Percentiles rank a stretch among this genome's conserved stretches.
phyloP scores from a whole-genome alignment of 1,284 basidiomycete genomes.

The Leccinum olivaceoglutinosum region DNA sequence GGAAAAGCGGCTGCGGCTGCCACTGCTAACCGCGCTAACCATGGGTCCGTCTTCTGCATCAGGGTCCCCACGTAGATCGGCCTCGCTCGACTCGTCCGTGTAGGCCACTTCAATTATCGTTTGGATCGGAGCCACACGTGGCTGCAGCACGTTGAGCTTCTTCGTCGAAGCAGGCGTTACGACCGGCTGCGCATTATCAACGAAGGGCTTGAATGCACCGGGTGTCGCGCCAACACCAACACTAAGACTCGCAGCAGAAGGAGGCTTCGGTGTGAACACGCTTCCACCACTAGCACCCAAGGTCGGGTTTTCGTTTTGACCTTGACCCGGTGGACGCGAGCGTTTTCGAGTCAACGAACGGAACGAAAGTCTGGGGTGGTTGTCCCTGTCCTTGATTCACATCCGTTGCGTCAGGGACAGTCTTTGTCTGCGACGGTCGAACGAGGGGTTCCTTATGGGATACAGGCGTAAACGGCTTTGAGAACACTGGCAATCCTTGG shows the following conservation, averaged over 20 bases:
- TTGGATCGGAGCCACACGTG: slow-evolving; percentile 17
- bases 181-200: slow-evolving; percentile 35
- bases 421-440: slow-evolving; percentile 22
- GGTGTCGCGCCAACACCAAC: slow-evolving; percentile 5
- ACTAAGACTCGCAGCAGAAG: slow-evolving; percentile 14
- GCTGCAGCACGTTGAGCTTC: slow-evolving; percentile 21
- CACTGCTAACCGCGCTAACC: slow-evolving; percentile 23
- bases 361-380: slow-evolving; percentile 37
- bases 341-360: slow-evolving; percentile 48
- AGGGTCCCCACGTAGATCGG: slow-evolving; percentile 19
- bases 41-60: slow-evolving; percentile 25
- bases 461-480: slow-evolving; percentile 58
- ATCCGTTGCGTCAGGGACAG: slow-evolving; percentile 16
- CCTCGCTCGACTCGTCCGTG: slow-evolving; percentile 31
- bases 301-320: slow-evolving; percentile 33
- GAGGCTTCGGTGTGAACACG: slow-evolving; percentile 43
- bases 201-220: slow-evolving; percentile 41
- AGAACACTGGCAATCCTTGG: slow-evolving; percentile 41
- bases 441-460: slow-evolving; percentile 34
- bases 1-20: slow-evolving; percentile 29
- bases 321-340: slow-evolving; percentile 50
- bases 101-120: slow-evolving; percentile 25
- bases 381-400: slow-evolving; percentile 12
- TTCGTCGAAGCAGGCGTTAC: slow-evolving; percentile 19
- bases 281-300: slow-evolving; percentile 15